Evolutionary conservation across 177 flowering plant species (phyloP).

Genomic region (Telopea speciosissima): DNA sequence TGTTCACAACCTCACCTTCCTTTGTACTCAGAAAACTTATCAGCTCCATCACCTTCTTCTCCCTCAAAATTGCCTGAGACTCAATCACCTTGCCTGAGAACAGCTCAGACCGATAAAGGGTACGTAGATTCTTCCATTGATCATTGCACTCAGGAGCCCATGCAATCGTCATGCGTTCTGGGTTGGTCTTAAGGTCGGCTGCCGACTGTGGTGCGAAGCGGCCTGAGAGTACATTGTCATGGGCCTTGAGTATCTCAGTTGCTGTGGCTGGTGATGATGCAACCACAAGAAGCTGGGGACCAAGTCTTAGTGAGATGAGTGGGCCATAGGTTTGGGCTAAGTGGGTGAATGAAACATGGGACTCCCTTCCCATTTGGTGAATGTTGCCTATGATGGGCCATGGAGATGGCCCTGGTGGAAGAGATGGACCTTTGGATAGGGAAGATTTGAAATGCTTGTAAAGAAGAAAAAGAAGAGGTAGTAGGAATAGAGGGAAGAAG

Average conservation of each 20-base stretch:
- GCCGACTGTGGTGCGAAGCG: neutral
- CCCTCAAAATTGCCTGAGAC: neutral
- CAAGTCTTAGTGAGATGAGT: slow-evolving; percentile 11
- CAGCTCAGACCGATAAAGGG: slow-evolving; percentile 5
- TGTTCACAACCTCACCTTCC: neutral
- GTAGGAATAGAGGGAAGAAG: neutral
- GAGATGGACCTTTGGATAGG: neutral
- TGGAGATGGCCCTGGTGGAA: slow-evolving; percentile 18
- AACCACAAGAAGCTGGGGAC: slow-evolving; percentile 2
- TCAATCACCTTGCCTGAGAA: slow-evolving; percentile 1
- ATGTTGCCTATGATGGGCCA: slow-evolving; percentile 18
- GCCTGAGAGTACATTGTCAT: neutral
- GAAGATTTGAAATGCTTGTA: neutral
- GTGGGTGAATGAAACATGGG: slow-evolving; percentile 4
- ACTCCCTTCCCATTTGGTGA: slow-evolving; percentile 3
- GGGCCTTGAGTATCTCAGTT: slow-evolving; percentile 12
- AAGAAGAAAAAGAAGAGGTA: neutral
- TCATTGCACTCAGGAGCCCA: slow-evolving; percentile 4
- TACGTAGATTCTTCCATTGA: slow-evolving; percentile 10
- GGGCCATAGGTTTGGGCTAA: slow-evolving; percentile 13
- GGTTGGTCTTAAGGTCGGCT: too few species aligned
- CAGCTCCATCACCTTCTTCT: slow-evolving; percentile 1
- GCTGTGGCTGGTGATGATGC: slow-evolving; percentile 11
- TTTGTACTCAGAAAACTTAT: neutral
- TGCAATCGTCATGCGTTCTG: neutral